Evolutionary conservation across 345 rosid species (phyloP).

Genomic region (Arabis hirsuta): DNA sequence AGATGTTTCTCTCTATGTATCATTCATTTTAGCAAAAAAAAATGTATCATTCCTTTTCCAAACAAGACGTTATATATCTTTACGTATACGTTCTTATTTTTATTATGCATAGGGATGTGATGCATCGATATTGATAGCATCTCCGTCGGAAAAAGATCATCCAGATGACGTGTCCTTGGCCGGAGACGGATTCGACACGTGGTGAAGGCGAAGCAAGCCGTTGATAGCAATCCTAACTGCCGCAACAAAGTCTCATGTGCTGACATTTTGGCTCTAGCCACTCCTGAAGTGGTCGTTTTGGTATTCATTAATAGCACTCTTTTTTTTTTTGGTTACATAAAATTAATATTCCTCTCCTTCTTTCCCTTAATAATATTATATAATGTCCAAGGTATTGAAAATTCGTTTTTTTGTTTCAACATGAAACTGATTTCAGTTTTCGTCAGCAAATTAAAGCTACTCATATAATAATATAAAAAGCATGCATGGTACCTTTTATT

Average conservation of each 20-base stretch:
- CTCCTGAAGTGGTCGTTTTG: constrained; percentile 76
- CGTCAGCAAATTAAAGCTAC: background rate
- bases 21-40: too few relatives aligned
- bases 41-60: background rate
- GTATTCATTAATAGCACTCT: constrained; percentile 14
- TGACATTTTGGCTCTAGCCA: constrained; percentile 86
- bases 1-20: background rate
- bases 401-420: background rate
- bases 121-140: constrained; percentile 45
- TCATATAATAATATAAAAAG: background rate
- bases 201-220: constrained; percentile 78
- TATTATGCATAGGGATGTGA: constrained; percentile 43
- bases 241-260: constrained; percentile 93
- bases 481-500: constrained; percentile 13
- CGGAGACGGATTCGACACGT: constrained; percentile 78
- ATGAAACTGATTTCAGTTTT: background rate
- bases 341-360: background rate
- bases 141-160: constrained; percentile 46
- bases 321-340: background rate
- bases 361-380: background rate
- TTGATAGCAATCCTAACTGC: constrained; percentile 72
- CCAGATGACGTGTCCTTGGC: constrained; percentile 45
- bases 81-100: background rate
- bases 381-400: constrained; percentile 34
- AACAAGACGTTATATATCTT: background rate